Evolutionary conservation across 1,284 basidiomycete genomes (phyloP).

Genomic region (Apiotrichum gracile): DNA sequence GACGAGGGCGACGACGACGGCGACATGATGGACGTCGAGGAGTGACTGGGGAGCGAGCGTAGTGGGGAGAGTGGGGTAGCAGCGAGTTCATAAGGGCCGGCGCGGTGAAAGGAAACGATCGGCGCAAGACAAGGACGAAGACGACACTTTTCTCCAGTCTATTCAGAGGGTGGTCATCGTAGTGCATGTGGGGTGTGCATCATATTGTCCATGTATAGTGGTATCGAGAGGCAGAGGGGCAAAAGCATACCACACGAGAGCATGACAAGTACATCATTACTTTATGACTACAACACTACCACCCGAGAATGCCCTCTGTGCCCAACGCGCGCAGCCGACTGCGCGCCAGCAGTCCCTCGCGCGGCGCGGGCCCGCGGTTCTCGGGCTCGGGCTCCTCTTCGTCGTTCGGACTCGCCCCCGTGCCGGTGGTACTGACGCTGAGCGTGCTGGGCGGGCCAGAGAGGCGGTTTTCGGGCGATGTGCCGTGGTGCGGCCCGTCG

Average conservation of each 20-base stretch:
- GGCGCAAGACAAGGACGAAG: too few relatives aligned
- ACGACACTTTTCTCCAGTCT: too few relatives aligned
- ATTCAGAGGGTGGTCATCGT: too few relatives aligned
- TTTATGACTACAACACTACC: slow-evolving; percentile 1
- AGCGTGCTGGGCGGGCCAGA: too few relatives aligned
- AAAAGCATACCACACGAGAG: background rate
- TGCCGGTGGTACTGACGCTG: too few relatives aligned
- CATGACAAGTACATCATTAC: too few relatives aligned
- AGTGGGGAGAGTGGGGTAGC: too few relatives aligned
- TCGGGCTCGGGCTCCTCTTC: too few relatives aligned
- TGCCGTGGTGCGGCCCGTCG: background rate
- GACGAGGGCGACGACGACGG: background rate
- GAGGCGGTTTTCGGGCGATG: background rate
- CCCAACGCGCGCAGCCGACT: slow-evolving; percentile 5
- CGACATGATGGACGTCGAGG: background rate
- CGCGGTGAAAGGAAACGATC: too few relatives aligned
- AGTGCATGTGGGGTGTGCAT: background rate
- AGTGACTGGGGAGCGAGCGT: background rate
- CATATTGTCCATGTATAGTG: background rate
- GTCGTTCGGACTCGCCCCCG: too few relatives aligned
- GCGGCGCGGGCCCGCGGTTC: background rate
- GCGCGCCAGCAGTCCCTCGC: slow-evolving; percentile 5
- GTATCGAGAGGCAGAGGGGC: background rate
- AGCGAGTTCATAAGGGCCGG: too few relatives aligned
- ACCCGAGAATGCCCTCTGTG: slow-evolving; percentile 1